Evolutionary conservation across 805 yeast species (phyloP), one percentile per base, ranked within the genome.

Genomic region (Candida germanica): DNA sequence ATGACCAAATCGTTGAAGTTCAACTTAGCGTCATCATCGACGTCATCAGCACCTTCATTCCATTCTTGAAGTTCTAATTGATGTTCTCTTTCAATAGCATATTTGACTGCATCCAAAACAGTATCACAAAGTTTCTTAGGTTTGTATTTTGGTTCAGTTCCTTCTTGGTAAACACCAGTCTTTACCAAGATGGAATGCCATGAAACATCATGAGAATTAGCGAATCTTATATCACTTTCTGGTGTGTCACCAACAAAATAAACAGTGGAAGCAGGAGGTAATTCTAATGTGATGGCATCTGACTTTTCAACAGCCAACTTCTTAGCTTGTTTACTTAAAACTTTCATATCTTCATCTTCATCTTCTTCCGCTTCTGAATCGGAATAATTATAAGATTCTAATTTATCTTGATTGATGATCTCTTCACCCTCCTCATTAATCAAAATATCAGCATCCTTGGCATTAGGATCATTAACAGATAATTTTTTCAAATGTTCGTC

Each of bases 171-270:
- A 39, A 85, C 95, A 56, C 95, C 95, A 25, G 95, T 85, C 61
- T 85, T 82, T 26, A 85, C 95, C 52, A 85, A 69, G 40, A 86
- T 85, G 18, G 94, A 84, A 61, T 73, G 79, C 95, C 95, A 85
- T 20, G 87, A 78, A 42, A 77, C 77, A 55, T 85, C 93, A 60
- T 84, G 91, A 13, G 88, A 80, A 64, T 85, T 85, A 36, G 94
- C 94, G 64, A 86, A 86, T 58, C 93, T 70, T 45, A 85, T 85
- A 58, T 85, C 95, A 5, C 89, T 81, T 62, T 85, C 94, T 13
- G 95, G 95, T 10, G 94, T 85, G 54, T 85, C 95, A 50, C 95
- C 95, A 34, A 85, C 93, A 62, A 85, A 86, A 58, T 85, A 85
- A 11, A 86, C 94, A 0, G 93, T 84, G 4, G 87, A 80, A 3